Base-by-base conservation (phyloP, 2,329 filamentous ascomycete species). In the Periconia sp. region DNA sequence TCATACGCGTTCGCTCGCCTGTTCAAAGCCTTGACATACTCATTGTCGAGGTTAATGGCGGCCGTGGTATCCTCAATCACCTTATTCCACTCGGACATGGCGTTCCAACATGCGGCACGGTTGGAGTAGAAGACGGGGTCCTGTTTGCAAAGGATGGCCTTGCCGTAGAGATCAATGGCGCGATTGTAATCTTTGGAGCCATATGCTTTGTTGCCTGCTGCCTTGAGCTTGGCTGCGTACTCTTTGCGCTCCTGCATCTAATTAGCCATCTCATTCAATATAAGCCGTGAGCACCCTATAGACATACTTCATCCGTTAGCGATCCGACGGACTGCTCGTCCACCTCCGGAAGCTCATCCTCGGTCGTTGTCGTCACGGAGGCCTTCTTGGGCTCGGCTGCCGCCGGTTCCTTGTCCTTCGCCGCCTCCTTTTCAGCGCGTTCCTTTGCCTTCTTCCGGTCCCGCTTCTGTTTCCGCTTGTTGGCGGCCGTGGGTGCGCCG, bases 81-180 rank as follows among this genome's bases (percentile, higher is more conserved):
- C 81, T 94, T 93, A 47, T 95, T 89, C 92, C 93, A 99, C 67
- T 96, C 84, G 61, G 86, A 87, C 71, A 94, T 86, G 62, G 94
- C 92, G 74, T 96, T 97, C 80, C 92, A 95, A 83, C 94, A 99
- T 50, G 94, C 94, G 53, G 94, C 94, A 66, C 94, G 89, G 83
- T 99, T 99, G 60, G 94, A 97, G 83, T 95, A 99, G 82, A 94
- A 99, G 74, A 99, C 92, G 31, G 94, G 92, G 70, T 99, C 94
- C 53, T 92, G 89, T 79, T 94, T 96, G 88, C 94, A 97, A 48
- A 97, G 80, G 66, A 99, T 96, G 47, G 94, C 94, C 79, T 96
- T 91, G 62, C 90, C 90, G 78, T 99, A 99, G 35, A 99, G 86
- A 5, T 92, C 89, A 71, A 99, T 99, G 63, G 94, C 94, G 67